Percentiles rank a stretch among this genome's conserved stretches.
These are phyloP conservation scores for Zygotorulaspora florentina DNA, from an alignment of 805 yeast species.

Conservation along the genomic window DNA sequence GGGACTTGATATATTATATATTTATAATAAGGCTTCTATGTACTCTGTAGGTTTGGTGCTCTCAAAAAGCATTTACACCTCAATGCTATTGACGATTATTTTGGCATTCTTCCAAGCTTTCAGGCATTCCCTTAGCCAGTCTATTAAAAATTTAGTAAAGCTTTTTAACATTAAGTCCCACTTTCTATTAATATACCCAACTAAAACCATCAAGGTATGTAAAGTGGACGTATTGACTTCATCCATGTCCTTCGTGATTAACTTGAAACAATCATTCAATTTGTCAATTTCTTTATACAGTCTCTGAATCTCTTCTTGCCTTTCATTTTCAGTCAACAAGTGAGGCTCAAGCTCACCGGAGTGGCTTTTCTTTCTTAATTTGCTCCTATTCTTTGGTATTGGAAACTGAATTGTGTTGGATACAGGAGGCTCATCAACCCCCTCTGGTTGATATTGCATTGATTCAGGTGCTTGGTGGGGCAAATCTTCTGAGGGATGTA, in stretches of 20 bases:
- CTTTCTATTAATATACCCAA: constrained; percentile 27
- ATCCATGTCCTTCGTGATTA: constrained; percentile 36
- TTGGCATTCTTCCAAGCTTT: constrained; percentile 40
- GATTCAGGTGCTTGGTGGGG: neutral
- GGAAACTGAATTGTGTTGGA: neutral
- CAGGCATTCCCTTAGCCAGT: constrained; percentile 38
- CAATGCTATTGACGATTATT: constrained; percentile 7
- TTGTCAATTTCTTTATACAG: constrained; percentile 37
- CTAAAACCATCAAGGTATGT: constrained; percentile 28
- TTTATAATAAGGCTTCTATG: neutral
- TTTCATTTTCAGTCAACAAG: constrained; percentile 34
- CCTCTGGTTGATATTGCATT: neutral
- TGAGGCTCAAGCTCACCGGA: constrained; percentile 30
- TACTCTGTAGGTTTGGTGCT: neutral
- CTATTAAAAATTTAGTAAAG: constrained; percentile 34
- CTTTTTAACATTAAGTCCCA: constrained; percentile 31
- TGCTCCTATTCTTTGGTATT: constrained; percentile 2
- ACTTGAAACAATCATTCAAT: constrained; percentile 38
- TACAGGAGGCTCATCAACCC: neutral
- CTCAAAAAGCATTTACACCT: neutral
- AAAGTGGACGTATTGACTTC: constrained; percentile 36
- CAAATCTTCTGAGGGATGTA: neutral
- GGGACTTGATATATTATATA: no score
- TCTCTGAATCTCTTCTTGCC: constrained; percentile 37
- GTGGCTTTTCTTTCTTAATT: constrained; percentile 2